Evolutionary conservation across 441 rosid species (phyloP), one percentile per base, ranked within the genome.

Genomic region (Pelargonium myrrhifolium): DNA sequence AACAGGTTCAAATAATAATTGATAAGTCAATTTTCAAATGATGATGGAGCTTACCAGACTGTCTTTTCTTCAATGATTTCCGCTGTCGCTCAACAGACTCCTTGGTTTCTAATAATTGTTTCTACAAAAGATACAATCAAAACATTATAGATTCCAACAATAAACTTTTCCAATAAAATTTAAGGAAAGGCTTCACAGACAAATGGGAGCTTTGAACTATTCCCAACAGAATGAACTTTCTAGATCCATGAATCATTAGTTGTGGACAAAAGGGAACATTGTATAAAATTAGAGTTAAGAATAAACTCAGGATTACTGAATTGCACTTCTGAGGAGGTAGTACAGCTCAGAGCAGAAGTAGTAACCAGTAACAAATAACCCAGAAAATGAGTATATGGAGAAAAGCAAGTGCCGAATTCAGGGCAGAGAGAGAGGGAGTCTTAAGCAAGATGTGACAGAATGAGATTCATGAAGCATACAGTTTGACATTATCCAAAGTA

Each of bases 71-170:
- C 71, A 95, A 79, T 59, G 84, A 81, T 82, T 92, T 95, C 59
- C 99, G 83, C 75, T 86, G 98, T 67, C 97, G 88, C 79, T 95
- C 99, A 71, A 92, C 79, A 62, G 93, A 91, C 84, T 95, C 99
- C 84, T 87, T 92, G n/a, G 87, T 87, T 83, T 92, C 98, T 75
- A 95, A 78, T 78, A 95, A 74, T 76, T 90, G 96, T 76, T 78
- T 89, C 98, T 95, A 71, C 61, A 71, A 69, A 66, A 71, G 60
- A 20, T 51, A 53, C 65, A 67, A 11, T 20, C 37, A 49, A 28
- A 15, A 3, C 1, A 26, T 14, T 61, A 14, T 61, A 61, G 28
- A 61, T 9, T 31, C 10, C 6, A 63, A 3, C n/a, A 15, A 40
- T 18, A 35, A 63, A 63, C 8, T 60, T 10, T 24, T 59, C 63